phyloP scores from a whole-genome alignment of 139 green algal genomes.

The Haematococcus lacustris region DNA sequence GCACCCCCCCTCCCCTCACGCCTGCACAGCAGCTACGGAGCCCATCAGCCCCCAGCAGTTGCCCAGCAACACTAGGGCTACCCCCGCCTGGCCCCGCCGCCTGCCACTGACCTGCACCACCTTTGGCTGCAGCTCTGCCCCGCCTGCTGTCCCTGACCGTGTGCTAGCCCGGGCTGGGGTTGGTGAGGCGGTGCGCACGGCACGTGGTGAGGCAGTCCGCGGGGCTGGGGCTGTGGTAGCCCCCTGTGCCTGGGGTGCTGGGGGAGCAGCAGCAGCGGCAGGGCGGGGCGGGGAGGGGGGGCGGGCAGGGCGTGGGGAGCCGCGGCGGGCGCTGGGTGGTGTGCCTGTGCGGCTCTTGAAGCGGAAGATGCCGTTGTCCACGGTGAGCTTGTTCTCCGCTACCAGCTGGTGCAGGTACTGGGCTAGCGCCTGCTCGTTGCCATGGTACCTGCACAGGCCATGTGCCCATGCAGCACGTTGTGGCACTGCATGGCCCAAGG shows the following conservation, averaged over 20 bases:
- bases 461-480: too few relatives aligned
- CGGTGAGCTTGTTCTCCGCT: neutral
- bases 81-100: neutral
- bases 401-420: neutral
- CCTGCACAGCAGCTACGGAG: too few relatives aligned
- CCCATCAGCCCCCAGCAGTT: too few relatives aligned
- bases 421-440: neutral
- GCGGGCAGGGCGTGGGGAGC: neutral
- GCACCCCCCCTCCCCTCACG: too few relatives aligned
- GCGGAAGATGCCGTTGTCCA: neutral
- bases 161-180: neutral
- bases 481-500: too few relatives aligned
- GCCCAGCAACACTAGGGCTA: too few relatives aligned
- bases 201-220: neutral
- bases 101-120: neutral
- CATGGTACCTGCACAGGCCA: slow-evolving; percentile 1
- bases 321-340: neutral
- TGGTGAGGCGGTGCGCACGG: neutral
- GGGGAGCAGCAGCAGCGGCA: too few relatives aligned
- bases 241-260: neutral
- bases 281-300: neutral
- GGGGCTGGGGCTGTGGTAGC: neutral
- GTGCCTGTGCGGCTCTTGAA: neutral
- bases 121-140: neutral
- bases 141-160: neutral